Base-by-base conservation (phyloP, 306 rosid genomes). In the Albizia julibrissin region DNA sequence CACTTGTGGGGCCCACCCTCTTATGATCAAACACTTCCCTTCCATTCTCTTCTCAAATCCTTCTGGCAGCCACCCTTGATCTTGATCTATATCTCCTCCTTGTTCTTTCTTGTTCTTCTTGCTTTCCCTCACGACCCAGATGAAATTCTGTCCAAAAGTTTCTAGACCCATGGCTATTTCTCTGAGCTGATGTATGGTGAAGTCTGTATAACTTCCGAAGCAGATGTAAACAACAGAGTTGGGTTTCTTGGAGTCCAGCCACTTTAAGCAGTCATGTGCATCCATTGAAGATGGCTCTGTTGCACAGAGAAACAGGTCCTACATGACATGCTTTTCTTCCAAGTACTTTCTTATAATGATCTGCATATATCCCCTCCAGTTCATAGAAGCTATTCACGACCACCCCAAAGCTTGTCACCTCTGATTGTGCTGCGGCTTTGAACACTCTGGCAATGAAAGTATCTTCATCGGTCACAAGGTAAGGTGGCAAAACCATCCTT, bases 301-400 rank as follows among this genome's bases (percentile, higher is more conserved):
- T 87, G 68, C 84, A 81, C 16, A 85, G 62, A 5, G 87, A 86
- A 52, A 90, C 82, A 0, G 90, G 94, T 1, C 94, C 94, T 14
- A 91, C 72, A 31, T 78, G 90, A 93, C 94, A 92, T 1, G 91
- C 87, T 70, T 70, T 91, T 37, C 52, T 37, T 44, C 90, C 86
- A 6, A 80, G 37, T 1, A 46, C 74, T 1, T 64, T 72, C 47
- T 71, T 77, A 19, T 80, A 86, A 77, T 78, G 58, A 49, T 89
- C 81, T 1, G 86, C 90, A 46, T 77, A 85, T 54, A 43, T 80
- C 1, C 81, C 72, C 22, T 89, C 90, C 5, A 83, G 84, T 66
- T 80, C 84, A 16, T 78, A 56, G 56, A 89, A 77, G 76, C 83
- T 89, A 29, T 91, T 91, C 14, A 85, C 69, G 19, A 91, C 2